phyloP scores from a whole-genome alignment of 768 basidiomycete species.

The Lepiota venenata region DNA sequence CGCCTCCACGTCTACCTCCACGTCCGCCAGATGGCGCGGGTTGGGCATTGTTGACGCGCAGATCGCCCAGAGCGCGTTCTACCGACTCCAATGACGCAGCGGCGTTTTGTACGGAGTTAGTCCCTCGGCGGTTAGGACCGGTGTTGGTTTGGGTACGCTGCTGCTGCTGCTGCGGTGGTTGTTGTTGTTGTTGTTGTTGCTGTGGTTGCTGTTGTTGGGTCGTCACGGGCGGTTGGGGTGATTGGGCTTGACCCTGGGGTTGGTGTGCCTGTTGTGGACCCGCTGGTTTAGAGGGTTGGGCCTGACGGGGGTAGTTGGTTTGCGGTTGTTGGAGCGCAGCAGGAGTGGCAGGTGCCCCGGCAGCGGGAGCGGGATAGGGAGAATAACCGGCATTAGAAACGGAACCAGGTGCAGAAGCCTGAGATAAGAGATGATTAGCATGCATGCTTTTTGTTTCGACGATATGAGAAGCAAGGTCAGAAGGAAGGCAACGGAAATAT shows the following conservation, averaged over 20 bases:
- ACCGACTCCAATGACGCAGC: conserved; percentile 72
- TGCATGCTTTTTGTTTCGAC: not conserved
- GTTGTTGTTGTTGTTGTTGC: conserved; percentile 9
- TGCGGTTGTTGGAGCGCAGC: conserved; percentile 23
- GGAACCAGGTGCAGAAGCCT: conserved; percentile 46
- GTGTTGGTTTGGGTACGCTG: not conserved
- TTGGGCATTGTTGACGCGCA: conserved; percentile 36
- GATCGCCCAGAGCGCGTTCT: conserved; percentile 50
- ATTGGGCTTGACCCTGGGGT: conserved; percentile 9
- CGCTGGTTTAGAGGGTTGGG: conserved; percentile 21
- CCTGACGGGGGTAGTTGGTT: conserved; percentile 16
- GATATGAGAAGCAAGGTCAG: conserved; percentile 28
- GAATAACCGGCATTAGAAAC: conserved; percentile 22
- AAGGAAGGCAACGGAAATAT: conserved; percentile 63
- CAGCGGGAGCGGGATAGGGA: conserved; percentile 10
- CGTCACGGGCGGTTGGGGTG: conserved; percentile 8
- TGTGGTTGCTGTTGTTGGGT: conserved; percentile 4
- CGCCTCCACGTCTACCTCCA: conserved; percentile 26
- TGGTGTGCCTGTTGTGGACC: conserved; percentile 20
- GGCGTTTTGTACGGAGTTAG: conserved; percentile 64
- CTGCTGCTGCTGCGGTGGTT: conserved; percentile 15
- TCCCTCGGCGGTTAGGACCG: conserved; percentile 14
- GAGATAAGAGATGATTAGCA: conserved; percentile 3
- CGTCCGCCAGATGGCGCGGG: conserved; percentile 17
- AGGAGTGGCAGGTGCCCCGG: conserved; percentile 19